Percentiles rank a stretch among this genome's conserved stretches.
These are phyloP conservation scores for Trypanosomatidae sp. DNA, from an alignment of 208 protist species.

Conservation along the genomic window DNA sequence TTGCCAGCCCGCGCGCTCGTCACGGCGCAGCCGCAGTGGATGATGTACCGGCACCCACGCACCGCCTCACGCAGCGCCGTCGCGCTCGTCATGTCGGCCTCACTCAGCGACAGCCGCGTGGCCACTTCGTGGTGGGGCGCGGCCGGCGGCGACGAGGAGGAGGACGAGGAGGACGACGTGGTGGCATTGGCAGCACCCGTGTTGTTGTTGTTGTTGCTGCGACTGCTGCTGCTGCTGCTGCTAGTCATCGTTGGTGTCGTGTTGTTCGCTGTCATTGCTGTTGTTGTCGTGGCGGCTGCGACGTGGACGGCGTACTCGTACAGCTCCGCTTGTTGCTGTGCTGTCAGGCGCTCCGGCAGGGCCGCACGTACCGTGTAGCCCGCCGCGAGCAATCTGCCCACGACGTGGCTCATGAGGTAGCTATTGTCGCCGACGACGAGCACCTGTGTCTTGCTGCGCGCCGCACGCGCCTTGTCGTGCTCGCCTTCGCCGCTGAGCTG, in stretches of 20 bases:
- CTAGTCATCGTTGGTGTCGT: no score
- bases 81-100: conserved; percentile 67
- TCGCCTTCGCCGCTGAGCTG: conserved; percentile 71
- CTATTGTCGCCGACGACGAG: conserved; percentile 79
- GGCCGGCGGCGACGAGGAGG: no score
- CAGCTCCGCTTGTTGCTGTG: conserved; percentile 57
- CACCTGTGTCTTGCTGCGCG: conserved; percentile 72
- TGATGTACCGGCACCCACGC: conserved; percentile 71
- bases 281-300: not conserved
- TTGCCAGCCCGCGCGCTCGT: conserved; percentile 12
- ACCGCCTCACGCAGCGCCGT: conserved; percentile 60
- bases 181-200: not conserved
- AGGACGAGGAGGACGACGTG: no score
- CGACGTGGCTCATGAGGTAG: conserved; percentile 74
- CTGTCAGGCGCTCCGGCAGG: conserved; percentile 24
- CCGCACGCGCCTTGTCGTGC: conserved; percentile 42
- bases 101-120: conserved; percentile 46
- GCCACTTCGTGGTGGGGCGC: conserved; percentile 20
- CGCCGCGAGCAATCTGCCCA: conserved; percentile 70
- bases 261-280: not conserved
- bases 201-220: not conserved
- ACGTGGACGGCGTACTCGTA: conserved; percentile 46
- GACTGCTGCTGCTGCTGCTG: not conserved
- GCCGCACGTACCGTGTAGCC: conserved; percentile 81
- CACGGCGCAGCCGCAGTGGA: conserved; percentile 72